Conservation (phyloP, 192 early-diverging fungal species). For the Backusella tuberculispora region DNA sequence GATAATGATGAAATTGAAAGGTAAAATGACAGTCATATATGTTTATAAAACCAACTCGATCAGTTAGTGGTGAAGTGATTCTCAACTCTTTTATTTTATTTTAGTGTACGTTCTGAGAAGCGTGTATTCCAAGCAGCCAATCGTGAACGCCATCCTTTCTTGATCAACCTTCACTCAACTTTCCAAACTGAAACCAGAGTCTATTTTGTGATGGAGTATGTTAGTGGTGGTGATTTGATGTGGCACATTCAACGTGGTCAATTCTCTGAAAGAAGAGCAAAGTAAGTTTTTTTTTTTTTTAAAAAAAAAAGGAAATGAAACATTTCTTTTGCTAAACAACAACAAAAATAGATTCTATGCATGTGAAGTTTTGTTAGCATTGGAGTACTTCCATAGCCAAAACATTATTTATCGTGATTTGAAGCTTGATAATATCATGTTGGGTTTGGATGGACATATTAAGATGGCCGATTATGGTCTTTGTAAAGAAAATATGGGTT, state of each 20-base stretch:
- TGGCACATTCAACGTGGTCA: slow-evolving; percentile 93
- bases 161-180: slow-evolving; percentile 94
- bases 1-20: slow-evolving; percentile 97
- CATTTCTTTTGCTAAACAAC: neutral
- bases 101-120: slow-evolving; percentile 86
- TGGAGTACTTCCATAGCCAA: slow-evolving; percentile 94
- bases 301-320: neutral
- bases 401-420: slow-evolving; percentile 95
- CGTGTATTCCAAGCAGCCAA: slow-evolving; percentile 91
- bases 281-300: slow-evolving; percentile 43
- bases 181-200: slow-evolving; percentile 94
- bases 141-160: slow-evolving; percentile 89
- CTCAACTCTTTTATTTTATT: neutral
- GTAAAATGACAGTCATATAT: slow-evolving; percentile 53
- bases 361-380: slow-evolving; percentile 89
- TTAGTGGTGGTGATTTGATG: slow-evolving; percentile 96
- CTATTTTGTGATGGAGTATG: slow-evolving; percentile 99
- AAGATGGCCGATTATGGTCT: slow-evolving; percentile 98
- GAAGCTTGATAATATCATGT: slow-evolving; percentile 94
- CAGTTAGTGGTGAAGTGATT: neutral
- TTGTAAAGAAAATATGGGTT: slow-evolving; percentile 62
- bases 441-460: slow-evolving; percentile 91
- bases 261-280: slow-evolving; percentile 90
- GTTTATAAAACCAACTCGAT: neutral
- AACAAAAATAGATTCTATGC: slow-evolving; percentile 77